Conservation (phyloP, 2,329 filamentous ascomycete species). For the Pseudogymnoascus pannorum region DNA sequence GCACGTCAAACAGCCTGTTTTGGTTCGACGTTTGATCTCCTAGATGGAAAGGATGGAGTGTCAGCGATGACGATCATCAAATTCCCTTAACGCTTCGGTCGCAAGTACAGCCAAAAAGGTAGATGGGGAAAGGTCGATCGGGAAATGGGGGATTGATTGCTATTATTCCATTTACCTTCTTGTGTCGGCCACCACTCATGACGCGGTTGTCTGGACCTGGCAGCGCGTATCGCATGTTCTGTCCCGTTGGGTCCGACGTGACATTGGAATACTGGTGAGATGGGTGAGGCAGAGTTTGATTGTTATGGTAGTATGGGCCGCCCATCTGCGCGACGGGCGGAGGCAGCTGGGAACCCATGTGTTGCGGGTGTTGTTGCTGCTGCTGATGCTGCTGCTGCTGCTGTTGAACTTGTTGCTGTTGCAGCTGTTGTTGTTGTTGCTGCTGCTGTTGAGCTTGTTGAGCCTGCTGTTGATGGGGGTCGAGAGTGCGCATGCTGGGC, state of each 20-base stretch:
- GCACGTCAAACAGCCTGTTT: constrained; percentile 63
- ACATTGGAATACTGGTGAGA: constrained; percentile 40
- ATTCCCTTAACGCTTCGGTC: background rate
- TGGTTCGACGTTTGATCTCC: constrained; percentile 69
- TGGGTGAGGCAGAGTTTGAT: constrained; percentile 33
- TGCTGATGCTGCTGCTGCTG: background rate
- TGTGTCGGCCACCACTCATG: constrained; percentile 56
- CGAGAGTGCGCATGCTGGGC: constrained; percentile 43
- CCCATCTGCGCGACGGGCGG: constrained; percentile 44
- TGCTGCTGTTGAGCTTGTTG: constrained; percentile 22
- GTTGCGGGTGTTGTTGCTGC: constrained; percentile 24
- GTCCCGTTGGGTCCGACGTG: constrained; percentile 38
- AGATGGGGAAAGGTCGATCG: too few species aligned
- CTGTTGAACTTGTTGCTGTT: background rate
- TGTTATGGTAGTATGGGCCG: constrained; percentile 40
- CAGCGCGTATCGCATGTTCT: constrained; percentile 47
- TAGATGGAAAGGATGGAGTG: constrained; percentile 26
- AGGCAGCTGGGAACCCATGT: constrained; percentile 46
- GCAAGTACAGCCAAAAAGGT: constrained; percentile 11
- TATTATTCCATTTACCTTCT: constrained; percentile 31
- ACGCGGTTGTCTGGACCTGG: constrained; percentile 45
- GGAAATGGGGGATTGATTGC: constrained; percentile 7
- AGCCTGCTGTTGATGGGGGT: constrained; percentile 34
- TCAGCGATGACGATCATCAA: constrained; percentile 6
- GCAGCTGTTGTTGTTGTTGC: constrained; percentile 21